Evolutionary conservation across 208 protist genomes (phyloP).

Genomic region (Blastocrithidia nonstop): DNA sequence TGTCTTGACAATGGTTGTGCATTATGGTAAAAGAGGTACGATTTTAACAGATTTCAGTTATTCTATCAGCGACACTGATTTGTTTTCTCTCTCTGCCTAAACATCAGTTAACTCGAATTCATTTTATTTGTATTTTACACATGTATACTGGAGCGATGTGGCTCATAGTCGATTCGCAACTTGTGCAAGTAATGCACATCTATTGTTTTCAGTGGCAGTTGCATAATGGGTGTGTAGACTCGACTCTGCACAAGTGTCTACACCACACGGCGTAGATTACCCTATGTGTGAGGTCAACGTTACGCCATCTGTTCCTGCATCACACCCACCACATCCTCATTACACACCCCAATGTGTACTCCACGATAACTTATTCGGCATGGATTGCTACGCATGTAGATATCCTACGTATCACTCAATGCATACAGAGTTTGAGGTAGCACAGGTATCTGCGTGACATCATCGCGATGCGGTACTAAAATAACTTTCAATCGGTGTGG

Average conservation of each 20-base stretch:
- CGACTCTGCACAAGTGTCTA: slow-evolving; percentile 49
- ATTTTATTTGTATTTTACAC: too few relatives aligned
- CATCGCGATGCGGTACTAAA: slow-evolving; percentile 48
- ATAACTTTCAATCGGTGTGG: too few relatives aligned
- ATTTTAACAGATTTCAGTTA: too few relatives aligned
- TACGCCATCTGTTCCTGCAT: slow-evolving; percentile 69
- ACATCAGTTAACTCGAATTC: too few relatives aligned
- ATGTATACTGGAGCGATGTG: too few relatives aligned
- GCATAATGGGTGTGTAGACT: slow-evolving; percentile 52
- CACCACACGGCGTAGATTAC: slow-evolving; percentile 67
- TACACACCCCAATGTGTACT: slow-evolving; percentile 75
- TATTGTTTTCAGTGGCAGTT: slow-evolving; percentile 23
- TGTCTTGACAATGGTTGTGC: too few relatives aligned
- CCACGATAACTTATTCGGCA: slow-evolving; percentile 60
- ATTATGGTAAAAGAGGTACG: too few relatives aligned
- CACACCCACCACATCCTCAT: slow-evolving; percentile 50
- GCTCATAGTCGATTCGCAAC: slow-evolving; percentile 41
- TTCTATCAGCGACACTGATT: too few relatives aligned
- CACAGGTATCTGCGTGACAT: slow-evolving; percentile 69
- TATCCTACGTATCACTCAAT: slow-evolving; percentile 32
- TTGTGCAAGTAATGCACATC: slow-evolving; percentile 44
- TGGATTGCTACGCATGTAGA: slow-evolving; percentile 69
- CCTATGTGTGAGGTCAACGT: slow-evolving; percentile 44
- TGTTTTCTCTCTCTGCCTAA: too few relatives aligned
- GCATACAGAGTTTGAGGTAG: slow-evolving; percentile 68